phyloP scores from a whole-genome alignment of 2,329 filamentous ascomycete species.

The Coniochaeta sp. region DNA sequence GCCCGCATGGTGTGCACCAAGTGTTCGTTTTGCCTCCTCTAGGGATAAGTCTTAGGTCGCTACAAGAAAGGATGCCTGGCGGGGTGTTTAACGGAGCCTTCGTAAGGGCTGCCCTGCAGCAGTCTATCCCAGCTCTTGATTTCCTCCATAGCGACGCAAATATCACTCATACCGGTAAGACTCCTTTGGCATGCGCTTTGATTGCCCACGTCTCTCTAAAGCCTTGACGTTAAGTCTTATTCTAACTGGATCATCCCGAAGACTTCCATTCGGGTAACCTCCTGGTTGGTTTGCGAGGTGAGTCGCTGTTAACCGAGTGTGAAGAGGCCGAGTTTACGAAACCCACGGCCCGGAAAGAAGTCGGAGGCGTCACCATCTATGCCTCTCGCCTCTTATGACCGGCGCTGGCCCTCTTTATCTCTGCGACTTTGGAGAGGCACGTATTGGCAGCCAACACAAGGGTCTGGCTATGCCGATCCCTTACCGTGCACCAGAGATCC shows the following conservation, averaged over 20 bases:
- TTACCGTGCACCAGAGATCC: constrained; percentile 29
- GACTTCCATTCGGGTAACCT: constrained; percentile 30
- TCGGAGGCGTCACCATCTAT: constrained; percentile 20
- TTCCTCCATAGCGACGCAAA: constrained; percentile 17
- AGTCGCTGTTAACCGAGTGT: constrained; percentile 19
- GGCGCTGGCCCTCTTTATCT: constrained; percentile 23
- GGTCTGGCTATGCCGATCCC: constrained; percentile 20
- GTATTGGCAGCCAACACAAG: constrained; percentile 17
- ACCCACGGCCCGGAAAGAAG: constrained; percentile 21
- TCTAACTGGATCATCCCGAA: no score
- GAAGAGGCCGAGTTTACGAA: constrained; percentile 27
- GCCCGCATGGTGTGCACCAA: constrained; percentile 23
- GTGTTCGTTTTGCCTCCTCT: constrained; percentile 26
- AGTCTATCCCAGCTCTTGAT: constrained; percentile 16
- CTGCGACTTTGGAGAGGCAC: constrained; percentile 29
- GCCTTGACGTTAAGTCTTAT: background rate
- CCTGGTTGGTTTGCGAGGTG: constrained; percentile 23
- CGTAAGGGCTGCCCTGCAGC: constrained; percentile 16
- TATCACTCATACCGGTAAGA: constrained; percentile 17
- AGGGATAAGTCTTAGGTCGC: constrained; percentile 27
- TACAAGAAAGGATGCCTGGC: constrained; percentile 20
- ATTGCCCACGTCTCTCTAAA: constrained; percentile 3
- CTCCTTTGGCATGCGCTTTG: no score
- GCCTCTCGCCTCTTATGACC: constrained; percentile 24
- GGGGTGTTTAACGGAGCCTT: constrained; percentile 19